Evolutionary conservation across 768 basidiomycete genomes (phyloP), one percentile per base, ranked within the genome.

Genomic region (Lactarius tabidus): DNA sequence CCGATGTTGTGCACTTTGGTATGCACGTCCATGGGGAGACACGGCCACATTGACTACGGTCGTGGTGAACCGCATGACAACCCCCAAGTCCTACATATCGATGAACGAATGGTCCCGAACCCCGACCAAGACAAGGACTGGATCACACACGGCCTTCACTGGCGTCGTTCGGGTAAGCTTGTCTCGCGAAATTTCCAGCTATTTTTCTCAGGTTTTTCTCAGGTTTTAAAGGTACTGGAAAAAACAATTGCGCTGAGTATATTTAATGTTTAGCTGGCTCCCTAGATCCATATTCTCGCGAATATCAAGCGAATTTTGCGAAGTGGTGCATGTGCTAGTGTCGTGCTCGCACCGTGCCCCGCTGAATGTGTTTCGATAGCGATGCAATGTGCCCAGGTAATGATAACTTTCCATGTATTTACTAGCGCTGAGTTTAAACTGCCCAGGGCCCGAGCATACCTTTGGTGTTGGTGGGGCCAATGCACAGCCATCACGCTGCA

Each of bases 1-100:
- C 85, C 85, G 0, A 83, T 86, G 82, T 77, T 86, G 76, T 86
- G 86, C 68, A 85, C 78, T 56, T 74, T 85, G 20, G 71, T 83
- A 29, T 87, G 84, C 67, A 75, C 79, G 1, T 73, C 80, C 20
- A 75, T 85, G 74, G 86, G 86, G 1, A 72, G 86, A 17, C 85
- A 87, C 59, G 74, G 75, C 0, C 85, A 87, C 69, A 74, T 86
- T 39, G 84, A 82, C 66, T 82, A 80, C 62, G 87, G 85, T 67
- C 79, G 83, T 1, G 75, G 80, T 2, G 70, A 76, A 45, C 58
- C 69, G 4, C 87, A 86, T 69, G 72, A 71, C 2, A 79, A 77
- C 1, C 67, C 77, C 3, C 82, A 84, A 15, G 59, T 79, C 14
- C 75, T 82, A 60, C 85, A 87, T 65, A 75, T 84, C 38, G 66